Conservation (phyloP, 257 asterid species). For the Salvia miltiorrhiza region DNA sequence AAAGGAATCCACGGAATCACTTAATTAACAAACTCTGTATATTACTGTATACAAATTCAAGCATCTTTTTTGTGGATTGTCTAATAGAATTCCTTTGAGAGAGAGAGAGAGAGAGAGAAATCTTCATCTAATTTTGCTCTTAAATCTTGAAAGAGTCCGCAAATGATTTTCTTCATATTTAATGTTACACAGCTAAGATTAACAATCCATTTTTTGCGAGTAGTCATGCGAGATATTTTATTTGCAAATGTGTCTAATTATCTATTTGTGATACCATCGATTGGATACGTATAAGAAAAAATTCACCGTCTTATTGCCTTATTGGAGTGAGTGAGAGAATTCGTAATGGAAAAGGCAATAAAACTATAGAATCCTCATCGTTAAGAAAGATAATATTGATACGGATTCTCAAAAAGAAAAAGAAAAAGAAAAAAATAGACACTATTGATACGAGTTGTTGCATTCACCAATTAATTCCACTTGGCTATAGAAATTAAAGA, state of each 20-base stretch:
- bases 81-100: background rate
- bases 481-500: background rate
- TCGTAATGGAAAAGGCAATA: background rate
- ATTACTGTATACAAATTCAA: background rate
- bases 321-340: background rate
- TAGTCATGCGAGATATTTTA: background rate
- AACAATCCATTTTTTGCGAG: background rate
- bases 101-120: background rate
- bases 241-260: background rate
- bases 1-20: background rate
- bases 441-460: no score
- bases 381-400: background rate
- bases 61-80: constrained; percentile 20
- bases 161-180: background rate
- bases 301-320: no score
- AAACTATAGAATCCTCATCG: background rate
- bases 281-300: no score
- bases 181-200: background rate
- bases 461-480: background rate
- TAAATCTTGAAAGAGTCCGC: background rate
- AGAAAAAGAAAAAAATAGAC: no score
- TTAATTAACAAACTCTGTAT: background rate
- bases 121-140: constrained; percentile 7
- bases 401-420: no score
- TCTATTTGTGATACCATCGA: background rate